A percentile compares a stretch with the other conserved stretches of the same genome.
Evolutionary conservation across 2,329 filamentous ascomycete species (phyloP).

Genomic region (Aureobasidium leucospermi): DNA sequence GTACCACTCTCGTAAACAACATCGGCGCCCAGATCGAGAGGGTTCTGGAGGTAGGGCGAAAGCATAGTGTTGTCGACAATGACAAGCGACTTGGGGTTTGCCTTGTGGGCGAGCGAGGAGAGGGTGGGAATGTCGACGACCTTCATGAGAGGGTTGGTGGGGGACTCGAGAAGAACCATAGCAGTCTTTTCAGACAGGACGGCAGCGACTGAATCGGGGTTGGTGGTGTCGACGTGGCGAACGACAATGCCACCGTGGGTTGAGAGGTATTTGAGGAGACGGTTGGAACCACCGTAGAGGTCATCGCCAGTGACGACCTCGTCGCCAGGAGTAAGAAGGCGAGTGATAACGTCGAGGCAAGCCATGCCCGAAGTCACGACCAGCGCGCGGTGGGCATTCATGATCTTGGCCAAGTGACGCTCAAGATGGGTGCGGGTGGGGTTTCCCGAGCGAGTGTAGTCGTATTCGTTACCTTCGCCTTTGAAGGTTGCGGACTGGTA

Average conservation of each 20-base stretch:
- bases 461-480: conserved; percentile 77
- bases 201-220: conserved; percentile 59
- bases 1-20: conserved; percentile 97
- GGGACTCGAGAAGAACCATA: conserved; percentile 93
- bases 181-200: conserved; percentile 74
- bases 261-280: conserved; percentile 84
- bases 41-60: conserved; percentile 87
- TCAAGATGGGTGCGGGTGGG: conserved; percentile 94
- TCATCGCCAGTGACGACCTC: conserved; percentile 97
- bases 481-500: conserved; percentile 99
- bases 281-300: conserved; percentile 90
- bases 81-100: conserved; percentile 72
- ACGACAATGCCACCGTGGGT: conserved; percentile 87
- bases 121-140: conserved; percentile 87
- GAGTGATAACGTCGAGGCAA: conserved; percentile 90
- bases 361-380: conserved; percentile 97
- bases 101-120: conserved; percentile 65
- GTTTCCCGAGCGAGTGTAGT: conserved; percentile 97
- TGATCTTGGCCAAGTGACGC: conserved; percentile 95
- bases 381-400: conserved; percentile 85
- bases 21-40: conserved; percentile 87
- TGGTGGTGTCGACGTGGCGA: conserved; percentile 92
- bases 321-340: conserved; percentile 82
- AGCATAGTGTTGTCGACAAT: conserved; percentile 99
- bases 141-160: conserved; percentile 97